Base-by-base conservation (phyloP, 495 filamentous ascomycete species). In the Aspergillus diversus region DNA sequence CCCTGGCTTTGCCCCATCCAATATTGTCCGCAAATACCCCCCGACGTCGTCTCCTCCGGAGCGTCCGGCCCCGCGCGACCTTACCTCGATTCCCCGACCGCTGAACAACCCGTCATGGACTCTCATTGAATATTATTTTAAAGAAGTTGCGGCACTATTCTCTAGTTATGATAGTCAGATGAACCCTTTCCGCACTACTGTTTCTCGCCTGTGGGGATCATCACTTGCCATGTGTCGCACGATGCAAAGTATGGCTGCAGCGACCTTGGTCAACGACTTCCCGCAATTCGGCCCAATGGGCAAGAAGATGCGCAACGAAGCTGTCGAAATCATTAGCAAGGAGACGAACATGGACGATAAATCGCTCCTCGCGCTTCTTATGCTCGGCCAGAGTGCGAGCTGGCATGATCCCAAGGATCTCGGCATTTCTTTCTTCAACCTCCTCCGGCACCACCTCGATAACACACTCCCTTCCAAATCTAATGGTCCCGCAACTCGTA, bases 221-320 rank as follows among this genome's bases (percentile, higher is more conserved):
- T 83, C 83, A 12, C 66, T 84, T 17, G 81, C 83, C 15, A 84
- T 86, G 71, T 86, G 82, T 63, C 82, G 81, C 32, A 84, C 82
- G 13, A 84, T 86, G 69, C 84, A 86, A 65, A 85, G 83, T 57
- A 86, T 86, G 84, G 83, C 84, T 9, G 84, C 84, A 0, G 84
- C 84, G n/a, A 84, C 80, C 8, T 72, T 86, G 0, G 80, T 84
- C 7, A 80, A 84, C 53, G 82, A 83, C 51, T 84, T 85, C 50
- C 84, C 84, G 0, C 77, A 84, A 13, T 84, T 84, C 67, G 73
- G 77, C 5, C 76, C 74, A 0, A 69, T 84, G 21, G 84, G 84
- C 2, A 69, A 78, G 5, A 79, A 82, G 58, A 79, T 86, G 79
- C 83, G 83, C 50, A 71, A 77, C 51, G 83, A 85, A 60, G 76